A percentile compares a stretch with the other conserved stretches of the same genome.
Evolutionary conservation across 257 asterid genomes (phyloP).

Genomic region (Mitragyna speciosa): DNA sequence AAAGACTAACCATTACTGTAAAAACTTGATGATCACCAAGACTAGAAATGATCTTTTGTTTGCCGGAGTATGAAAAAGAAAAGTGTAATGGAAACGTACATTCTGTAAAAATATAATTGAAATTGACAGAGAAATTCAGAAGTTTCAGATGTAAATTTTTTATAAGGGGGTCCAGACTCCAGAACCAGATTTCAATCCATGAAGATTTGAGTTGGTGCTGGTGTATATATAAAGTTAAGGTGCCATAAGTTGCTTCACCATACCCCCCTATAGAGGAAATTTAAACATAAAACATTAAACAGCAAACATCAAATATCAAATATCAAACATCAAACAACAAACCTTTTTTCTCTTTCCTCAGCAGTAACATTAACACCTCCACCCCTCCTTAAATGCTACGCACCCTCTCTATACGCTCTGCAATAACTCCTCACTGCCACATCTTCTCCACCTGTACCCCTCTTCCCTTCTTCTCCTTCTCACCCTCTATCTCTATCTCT

Average conservation of each 20-base stretch:
- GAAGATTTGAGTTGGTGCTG: constrained; percentile 6
- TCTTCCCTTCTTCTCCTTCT: constrained; percentile 30
- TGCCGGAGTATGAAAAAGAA: not conserved
- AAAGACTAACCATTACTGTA: not conserved
- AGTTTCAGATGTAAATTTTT: not conserved
- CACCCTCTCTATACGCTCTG: constrained; percentile 75
- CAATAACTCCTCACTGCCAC: constrained; percentile 72
- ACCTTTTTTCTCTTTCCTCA: constrained; percentile 31
- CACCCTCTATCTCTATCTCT: constrained; percentile 10
- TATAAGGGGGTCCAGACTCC: not conserved
- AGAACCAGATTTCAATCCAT: not conserved
- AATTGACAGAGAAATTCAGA: not conserved
- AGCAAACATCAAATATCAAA: not conserved
- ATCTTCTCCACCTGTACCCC: constrained; percentile 27
- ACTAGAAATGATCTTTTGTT: not conserved
- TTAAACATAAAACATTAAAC: constrained; percentile 29
- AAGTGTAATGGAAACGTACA: not conserved
- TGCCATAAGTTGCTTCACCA: constrained; percentile 34
- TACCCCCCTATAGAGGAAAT: constrained; percentile 30
- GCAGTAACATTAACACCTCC: constrained; percentile 49
- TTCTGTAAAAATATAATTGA: not conserved
- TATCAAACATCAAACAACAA: not conserved
- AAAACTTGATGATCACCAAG: not conserved
- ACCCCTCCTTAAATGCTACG: constrained; percentile 63
- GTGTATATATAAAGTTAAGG: constrained; percentile 26